Evolutionary conservation across 257 asterid genomes (phyloP), one percentile per base, ranked within the genome.

Genomic region (Capsicum rhomboideum): DNA sequence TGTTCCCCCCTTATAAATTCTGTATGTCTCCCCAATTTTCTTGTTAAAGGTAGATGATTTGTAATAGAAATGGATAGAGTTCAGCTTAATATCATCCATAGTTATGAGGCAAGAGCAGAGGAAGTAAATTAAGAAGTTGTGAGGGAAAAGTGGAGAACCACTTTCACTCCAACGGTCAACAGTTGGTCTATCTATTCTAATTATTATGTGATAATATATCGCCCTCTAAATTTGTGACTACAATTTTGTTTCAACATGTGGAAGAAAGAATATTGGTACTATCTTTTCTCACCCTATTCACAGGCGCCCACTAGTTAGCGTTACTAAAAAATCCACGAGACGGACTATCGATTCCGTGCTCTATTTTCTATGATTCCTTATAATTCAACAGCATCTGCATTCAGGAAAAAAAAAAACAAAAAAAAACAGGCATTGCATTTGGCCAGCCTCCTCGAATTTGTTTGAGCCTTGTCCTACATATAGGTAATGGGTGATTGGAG

Each of bases 61-160:
- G 49, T 17, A 8, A 34, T 2, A 67, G 13, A 67, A 17, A 67
- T 67, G 77, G 49, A 67, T 34, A 34, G 75, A 67, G 49, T 67
- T 63, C 20, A 63, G n/a, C 11, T 63, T 12, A 34, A 16, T 31
- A 67, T 67, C 26, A 46, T 67, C 49, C 49, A 58, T 68, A 74
- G 55, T 59, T 58, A 12, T 21, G 12, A 71, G 61, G 68, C 81
- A 78, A 84, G 59, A 78, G 77, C 50, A 31, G 83, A 80, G 29
- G 8, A 67, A 29, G 58, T 79, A 66, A 71, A 83, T 86, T 64
- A 88, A 83, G 86, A 82, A 75, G 88, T 72, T 23, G 63, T 53
- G 92, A 85, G 91, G 72, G 79, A 90, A 88, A 83, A 69, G 58
- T 85, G 89, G 88, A 77, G 81, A 67, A 67, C 77, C 77, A 4